Evolutionary conservation across 139 green algal species (phyloP).

Genomic region (Micractinium conductrix): DNA sequence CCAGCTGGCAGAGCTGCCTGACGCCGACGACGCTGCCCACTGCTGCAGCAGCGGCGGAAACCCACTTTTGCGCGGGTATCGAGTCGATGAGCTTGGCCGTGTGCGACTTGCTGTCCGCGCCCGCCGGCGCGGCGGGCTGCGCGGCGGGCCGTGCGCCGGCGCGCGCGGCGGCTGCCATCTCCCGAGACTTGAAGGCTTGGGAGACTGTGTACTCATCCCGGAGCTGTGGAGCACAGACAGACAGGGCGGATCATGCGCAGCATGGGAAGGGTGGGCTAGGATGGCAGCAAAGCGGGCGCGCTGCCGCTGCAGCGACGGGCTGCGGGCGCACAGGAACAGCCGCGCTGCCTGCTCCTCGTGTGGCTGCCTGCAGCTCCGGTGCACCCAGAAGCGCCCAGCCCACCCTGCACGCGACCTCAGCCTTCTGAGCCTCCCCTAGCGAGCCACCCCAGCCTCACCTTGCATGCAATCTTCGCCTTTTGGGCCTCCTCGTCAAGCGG

Average conservation of each 20-base stretch:
- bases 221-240: constrained; percentile 39
- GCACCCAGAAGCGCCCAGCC: no score
- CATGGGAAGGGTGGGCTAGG: background rate
- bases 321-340: no score
- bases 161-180: constrained; percentile 1
- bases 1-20: no score
- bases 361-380: no score
- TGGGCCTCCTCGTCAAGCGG: constrained; percentile 74
- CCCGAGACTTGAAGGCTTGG: constrained; percentile 48
- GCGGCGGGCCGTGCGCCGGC: background rate
- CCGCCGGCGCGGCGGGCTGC: background rate
- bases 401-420: no score
- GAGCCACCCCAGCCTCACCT: constrained; percentile 49
- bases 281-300: background rate
- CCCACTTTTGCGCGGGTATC: constrained; percentile 44
- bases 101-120: constrained; percentile 41
- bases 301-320: background rate
- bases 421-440: no score
- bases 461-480: constrained; percentile 74
- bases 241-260: background rate
- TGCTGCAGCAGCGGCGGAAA: no score
- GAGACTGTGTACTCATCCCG: constrained; percentile 61
- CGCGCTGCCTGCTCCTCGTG: no score
- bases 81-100: constrained; percentile 80
- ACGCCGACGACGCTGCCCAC: no score